Evolutionary conservation across 2,329 filamentous ascomycete genomes (phyloP), one percentile per base, ranked within the genome.

Genomic region (Didymella exigua): DNA sequence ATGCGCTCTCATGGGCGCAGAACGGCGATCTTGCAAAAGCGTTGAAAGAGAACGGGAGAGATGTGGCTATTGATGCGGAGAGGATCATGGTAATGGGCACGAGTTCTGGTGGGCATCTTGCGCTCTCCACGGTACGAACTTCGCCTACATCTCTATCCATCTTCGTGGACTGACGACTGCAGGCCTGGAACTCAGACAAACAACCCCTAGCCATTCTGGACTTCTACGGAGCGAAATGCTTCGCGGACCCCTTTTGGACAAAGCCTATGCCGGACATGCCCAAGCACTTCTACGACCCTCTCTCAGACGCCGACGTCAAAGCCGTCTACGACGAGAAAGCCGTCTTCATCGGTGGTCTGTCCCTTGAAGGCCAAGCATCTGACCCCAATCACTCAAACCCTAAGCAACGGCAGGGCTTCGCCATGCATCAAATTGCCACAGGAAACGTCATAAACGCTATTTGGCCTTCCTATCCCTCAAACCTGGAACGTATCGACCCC

Each of bases 141-240:
- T 9, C 29, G 7, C 10, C 8, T 14, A 16, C 18, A 5, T 27
- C 7, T 24, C 10, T 1, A 8, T 11, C 1, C 4, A 9, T 18
- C 4, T 21, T 4, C 1, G 26, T 29, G 10, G 16, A 8, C 36
- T 37, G 26, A 53, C 29, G 13, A 24, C 9, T 5, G 4, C 34
- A 62, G 53, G 61, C 50, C 4, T 61, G 55, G 34, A 48, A 42
- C 8, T 27, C 50, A 6, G 26, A 37, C n/a, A 29, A 34, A 4
- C 41, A 44, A 8, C 56, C 51, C 19, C 52, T 56, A 5, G 59
- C 49, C 10, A 60, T 62, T 7, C 52, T 57, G 10, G 50, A 60
- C 19, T 60, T 62, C 34, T 62, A 62, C 46, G 57, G 57, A 27
- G 47, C 61, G 18, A 59, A 54, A 33, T 41, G 58, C n/a, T 64